These are phyloP conservation scores for Oryza glumipatula DNA, from an alignment of 176 grass and related monocot species.

Conservation along the genomic window DNA sequence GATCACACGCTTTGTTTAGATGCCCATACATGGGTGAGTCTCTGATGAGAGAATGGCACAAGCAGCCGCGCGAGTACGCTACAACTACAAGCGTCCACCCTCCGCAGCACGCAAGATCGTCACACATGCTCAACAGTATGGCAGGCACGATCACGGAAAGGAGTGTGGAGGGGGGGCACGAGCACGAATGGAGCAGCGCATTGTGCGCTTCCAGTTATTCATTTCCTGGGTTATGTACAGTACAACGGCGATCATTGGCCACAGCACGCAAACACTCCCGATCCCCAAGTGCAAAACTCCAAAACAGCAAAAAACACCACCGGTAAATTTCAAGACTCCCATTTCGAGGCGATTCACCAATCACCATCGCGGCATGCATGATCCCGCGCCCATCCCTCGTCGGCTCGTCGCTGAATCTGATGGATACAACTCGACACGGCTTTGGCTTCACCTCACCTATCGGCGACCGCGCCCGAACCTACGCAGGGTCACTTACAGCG, in stretches of 20 bases:
- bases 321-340: conserved; percentile 38
- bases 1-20: neutral
- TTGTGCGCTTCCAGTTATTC: conserved; percentile 17
- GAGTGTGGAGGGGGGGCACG: no score
- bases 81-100: neutral
- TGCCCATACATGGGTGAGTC: neutral
- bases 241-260: conserved; percentile 25
- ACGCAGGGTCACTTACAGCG: conserved; percentile 20
- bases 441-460: conserved; percentile 12
- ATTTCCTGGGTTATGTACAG: conserved; percentile 23
- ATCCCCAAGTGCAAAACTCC: conserved; percentile 33
- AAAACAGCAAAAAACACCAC: conserved; percentile 40
- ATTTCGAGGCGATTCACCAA: conserved; percentile 34
- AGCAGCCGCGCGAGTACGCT: neutral
- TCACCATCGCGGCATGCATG: neutral
- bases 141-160: neutral
- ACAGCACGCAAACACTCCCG: neutral
- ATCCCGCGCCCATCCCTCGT: neutral
- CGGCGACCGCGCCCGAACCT: neutral
- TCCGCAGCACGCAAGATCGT: neutral
- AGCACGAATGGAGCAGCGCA: conserved; percentile 11
- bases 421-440: conserved; percentile 1
- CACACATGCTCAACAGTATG: neutral
- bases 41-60: neutral
- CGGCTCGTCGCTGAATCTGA: neutral